These are phyloP conservation scores for Kodamaea sp. DNA, from an alignment of 1,139 yeast genomes.

Conservation along the genomic window DNA sequence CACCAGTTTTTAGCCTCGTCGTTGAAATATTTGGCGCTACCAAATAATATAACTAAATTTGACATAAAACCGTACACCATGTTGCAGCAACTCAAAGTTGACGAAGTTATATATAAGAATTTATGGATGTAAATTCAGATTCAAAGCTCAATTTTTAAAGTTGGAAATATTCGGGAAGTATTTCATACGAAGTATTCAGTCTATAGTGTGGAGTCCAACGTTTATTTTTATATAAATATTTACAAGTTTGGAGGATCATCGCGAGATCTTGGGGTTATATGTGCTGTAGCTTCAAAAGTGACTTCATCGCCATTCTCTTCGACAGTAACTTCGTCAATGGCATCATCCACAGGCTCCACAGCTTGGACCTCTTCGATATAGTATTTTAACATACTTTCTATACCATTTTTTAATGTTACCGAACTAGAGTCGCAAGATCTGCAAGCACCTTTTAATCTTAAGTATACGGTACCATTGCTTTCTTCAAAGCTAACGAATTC, in stretches of 20 bases:
- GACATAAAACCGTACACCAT: no score
- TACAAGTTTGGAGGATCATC: conserved; percentile 41
- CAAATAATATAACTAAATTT: no score
- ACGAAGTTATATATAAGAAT: neutral
- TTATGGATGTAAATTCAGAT: neutral
- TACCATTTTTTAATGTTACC: conserved; percentile 73
- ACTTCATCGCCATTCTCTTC: conserved; percentile 20
- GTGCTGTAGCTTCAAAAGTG: conserved; percentile 18
- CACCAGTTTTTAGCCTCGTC: no score
- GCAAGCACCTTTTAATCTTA: conserved; percentile 74
- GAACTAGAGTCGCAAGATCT: conserved; percentile 75
- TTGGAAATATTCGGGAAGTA: neutral
- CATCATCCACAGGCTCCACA: conserved; percentile 58
- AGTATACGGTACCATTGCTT: conserved; percentile 59
- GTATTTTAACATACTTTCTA: conserved; percentile 76
- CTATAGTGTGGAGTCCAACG: conserved; percentile 1
- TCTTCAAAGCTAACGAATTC: conserved; percentile 66
- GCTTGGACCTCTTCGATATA: conserved; percentile 74
- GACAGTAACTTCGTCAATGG: conserved; percentile 38
- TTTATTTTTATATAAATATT: conserved; percentile 13
- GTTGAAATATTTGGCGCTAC: no score
- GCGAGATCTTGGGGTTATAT: conserved; percentile 29
- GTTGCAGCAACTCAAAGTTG: neutral
- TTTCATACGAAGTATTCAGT: neutral
- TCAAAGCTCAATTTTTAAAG: neutral